A percentile compares a stretch with the other conserved stretches of the same genome.
phyloP scores from a whole-genome alignment of 306 rosid genomes.

The Gillenia trifoliata region DNA sequence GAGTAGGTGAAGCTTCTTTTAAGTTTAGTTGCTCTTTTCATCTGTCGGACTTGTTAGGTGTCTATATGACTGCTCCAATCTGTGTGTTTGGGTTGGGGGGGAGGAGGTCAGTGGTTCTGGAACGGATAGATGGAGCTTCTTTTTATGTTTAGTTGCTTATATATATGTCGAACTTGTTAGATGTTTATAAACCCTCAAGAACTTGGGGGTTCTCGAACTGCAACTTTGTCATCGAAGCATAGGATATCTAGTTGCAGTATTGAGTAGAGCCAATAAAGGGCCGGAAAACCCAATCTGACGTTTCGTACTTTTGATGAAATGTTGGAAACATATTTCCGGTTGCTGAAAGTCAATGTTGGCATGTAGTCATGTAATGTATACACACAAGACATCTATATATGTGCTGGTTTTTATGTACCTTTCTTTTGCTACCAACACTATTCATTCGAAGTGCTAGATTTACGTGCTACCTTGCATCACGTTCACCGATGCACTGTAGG shows the following conservation, averaged over 20 bases:
- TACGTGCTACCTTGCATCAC: not conserved
- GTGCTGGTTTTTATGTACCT: not conserved
- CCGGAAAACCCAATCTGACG: constrained; percentile 4
- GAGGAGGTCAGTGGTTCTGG: not conserved
- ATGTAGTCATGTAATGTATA: not conserved
- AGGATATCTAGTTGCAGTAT: not conserved
- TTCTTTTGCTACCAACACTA: not conserved
- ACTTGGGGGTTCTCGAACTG: not conserved
- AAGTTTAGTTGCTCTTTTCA: not conserved
- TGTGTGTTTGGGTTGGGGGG: not conserved
- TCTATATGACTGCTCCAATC: constrained; percentile 7
- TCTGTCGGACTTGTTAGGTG: not conserved
- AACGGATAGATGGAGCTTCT: not conserved
- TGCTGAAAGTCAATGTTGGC: not conserved
- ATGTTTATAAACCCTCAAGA: not conserved
- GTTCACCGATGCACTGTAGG: not conserved
- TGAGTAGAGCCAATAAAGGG: constrained; percentile 24
- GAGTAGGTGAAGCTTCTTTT: not conserved
- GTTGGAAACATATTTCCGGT: constrained; percentile 16
- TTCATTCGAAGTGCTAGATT: not conserved
- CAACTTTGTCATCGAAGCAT: not conserved
- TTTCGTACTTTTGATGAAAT: constrained; percentile 10
- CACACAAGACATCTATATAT: not conserved
- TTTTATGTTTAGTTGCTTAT: not conserved
- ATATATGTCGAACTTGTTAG: not conserved